Conservation (phyloP, 139 green algal genomes). For the Edaphochlamys debaryana region DNA sequence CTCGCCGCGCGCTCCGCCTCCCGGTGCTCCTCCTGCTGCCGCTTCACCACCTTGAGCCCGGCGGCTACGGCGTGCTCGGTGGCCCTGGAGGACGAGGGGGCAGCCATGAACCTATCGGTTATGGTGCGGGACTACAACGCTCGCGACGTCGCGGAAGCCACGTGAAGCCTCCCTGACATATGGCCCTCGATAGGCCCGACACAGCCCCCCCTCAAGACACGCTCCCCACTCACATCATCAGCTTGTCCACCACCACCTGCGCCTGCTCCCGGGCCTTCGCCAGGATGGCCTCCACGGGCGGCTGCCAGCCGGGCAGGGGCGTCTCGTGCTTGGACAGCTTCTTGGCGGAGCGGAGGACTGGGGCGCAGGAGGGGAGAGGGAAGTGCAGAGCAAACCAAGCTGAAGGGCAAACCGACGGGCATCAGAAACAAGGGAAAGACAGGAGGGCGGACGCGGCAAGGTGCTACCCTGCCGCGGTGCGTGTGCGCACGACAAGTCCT, state of each 20-base stretch:
- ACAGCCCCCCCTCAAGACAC: not conserved
- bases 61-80: conserved; percentile 4
- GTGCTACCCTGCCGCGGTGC: not conserved
- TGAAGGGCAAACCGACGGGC: no score
- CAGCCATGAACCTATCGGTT: not conserved
- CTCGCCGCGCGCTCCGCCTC: not conserved
- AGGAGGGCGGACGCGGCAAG: not conserved
- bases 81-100: not conserved
- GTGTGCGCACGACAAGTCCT: no score
- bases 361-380: not conserved
- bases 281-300: conserved; percentile 18
- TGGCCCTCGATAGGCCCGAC: not conserved
- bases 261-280: not conserved
- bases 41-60: not conserved
- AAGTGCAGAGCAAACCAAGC: no score
- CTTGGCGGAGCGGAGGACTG: not conserved
- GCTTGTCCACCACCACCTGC: not conserved
- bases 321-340: conserved; percentile 4
- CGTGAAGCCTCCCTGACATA: not conserved
- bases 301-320: conserved; percentile 27
- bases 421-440: not conserved
- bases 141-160: not conserved
- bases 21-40: no score
- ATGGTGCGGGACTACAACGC: not conserved
- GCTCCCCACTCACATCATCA: not conserved